These are phyloP conservation scores for Saksenaea vasiformis DNA, from an alignment of 371 early-diverging fungal genomes.

Conservation along the genomic window DNA sequence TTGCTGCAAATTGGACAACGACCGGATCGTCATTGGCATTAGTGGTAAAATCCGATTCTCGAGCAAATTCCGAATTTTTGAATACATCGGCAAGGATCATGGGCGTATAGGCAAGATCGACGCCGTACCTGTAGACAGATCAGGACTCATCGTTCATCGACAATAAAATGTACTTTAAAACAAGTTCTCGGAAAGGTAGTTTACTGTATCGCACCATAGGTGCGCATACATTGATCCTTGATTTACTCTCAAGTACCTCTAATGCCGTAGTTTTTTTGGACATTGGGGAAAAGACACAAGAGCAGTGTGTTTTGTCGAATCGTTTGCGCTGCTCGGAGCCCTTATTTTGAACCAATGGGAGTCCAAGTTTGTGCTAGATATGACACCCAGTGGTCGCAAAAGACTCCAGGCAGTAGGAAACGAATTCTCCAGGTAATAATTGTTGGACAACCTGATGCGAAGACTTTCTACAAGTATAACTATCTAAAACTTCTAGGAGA, in stretches of 20 bases:
- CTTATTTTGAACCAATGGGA: too few species aligned
- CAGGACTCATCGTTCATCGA: not conserved
- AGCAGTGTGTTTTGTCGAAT: too few species aligned
- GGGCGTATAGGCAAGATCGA: conserved; percentile 95
- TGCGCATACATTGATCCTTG: conserved; percentile 80
- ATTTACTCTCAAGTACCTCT: conserved; percentile 54
- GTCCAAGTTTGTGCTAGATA: too few species aligned
- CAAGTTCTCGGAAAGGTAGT: conserved; percentile 88
- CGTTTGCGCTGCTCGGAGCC: too few species aligned
- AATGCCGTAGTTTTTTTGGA: conserved; percentile 29
- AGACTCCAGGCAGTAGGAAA: too few species aligned
- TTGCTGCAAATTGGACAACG: conserved; percentile 94
- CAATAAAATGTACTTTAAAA: conserved; percentile 64
- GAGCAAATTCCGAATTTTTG: conserved; percentile 76
- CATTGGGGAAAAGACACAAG: too few species aligned
- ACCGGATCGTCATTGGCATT: conserved; percentile 79
- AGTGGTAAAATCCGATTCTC: conserved; percentile 84
- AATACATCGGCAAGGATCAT: conserved; percentile 98
- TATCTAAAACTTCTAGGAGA: too few species aligned
- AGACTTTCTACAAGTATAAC: too few species aligned
- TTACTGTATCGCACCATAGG: conserved; percentile 99
- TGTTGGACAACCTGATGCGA: too few species aligned
- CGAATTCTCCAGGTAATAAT: too few species aligned
- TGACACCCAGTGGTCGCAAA: too few species aligned
- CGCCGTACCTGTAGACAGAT: conserved; percentile 69